Percentiles rank a stretch among this genome's conserved stretches.
Conservation (phyloP, 495 filamentous ascomycete species). For the Penicilliopsis zonata region DNA sequence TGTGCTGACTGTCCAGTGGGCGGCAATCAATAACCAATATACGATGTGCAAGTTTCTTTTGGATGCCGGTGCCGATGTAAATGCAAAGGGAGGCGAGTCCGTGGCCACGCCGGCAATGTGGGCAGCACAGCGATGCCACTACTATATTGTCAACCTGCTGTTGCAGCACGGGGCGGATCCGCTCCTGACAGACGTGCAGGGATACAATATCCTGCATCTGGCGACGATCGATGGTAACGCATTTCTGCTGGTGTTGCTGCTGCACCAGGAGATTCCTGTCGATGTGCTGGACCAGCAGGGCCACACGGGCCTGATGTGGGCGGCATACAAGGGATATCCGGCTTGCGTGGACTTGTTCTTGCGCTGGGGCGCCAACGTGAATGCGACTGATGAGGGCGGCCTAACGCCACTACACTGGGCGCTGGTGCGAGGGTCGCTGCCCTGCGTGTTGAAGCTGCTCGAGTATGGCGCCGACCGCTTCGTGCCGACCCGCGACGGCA, state of each 20-base stretch:
- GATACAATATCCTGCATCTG: constrained; percentile 93
- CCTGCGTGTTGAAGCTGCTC: constrained; percentile 79
- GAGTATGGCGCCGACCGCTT: constrained; percentile 93
- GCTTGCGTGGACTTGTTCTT: constrained; percentile 86
- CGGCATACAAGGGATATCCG: constrained; percentile 90
- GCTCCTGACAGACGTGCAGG: constrained; percentile 77
- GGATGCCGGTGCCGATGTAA: constrained; percentile 79
- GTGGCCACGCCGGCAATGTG: constrained; percentile 89
- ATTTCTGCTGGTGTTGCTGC: constrained; percentile 71
- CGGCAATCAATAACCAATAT: constrained; percentile 97
- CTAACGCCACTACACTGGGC: constrained; percentile 96
- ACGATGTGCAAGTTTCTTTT: constrained; percentile 92
- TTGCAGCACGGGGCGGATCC: constrained; percentile 84
- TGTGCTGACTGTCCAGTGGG: constrained; percentile 55
- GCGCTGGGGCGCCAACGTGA: constrained; percentile 89
- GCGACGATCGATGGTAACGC: constrained; percentile 96
- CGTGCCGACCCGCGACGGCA: constrained; percentile 72
- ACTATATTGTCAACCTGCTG: constrained; percentile 71
- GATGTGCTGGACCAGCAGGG: constrained; percentile 79
- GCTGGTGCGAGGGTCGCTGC: constrained; percentile 76
- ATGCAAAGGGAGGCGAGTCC: constrained; percentile 89
- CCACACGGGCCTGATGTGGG: constrained; percentile 96
- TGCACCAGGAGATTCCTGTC: constrained; percentile 89
- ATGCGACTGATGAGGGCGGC: constrained; percentile 78
- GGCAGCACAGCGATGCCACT: constrained; percentile 89